phyloP scores from a whole-genome alignment of 192 early-diverging fungal species.

The Paraglomus brasilianum region DNA sequence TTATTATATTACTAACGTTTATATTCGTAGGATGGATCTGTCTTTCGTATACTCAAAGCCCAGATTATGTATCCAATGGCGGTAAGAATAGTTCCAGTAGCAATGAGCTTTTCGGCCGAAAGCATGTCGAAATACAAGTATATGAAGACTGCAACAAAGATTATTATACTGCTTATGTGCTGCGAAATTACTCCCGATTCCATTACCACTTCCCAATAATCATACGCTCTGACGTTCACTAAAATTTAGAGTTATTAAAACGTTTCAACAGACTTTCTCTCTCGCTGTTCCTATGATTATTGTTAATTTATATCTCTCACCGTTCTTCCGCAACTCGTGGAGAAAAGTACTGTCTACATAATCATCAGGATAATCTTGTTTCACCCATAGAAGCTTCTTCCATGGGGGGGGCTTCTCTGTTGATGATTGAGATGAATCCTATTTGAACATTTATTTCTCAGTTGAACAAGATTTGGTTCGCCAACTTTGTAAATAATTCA shows the following conservation, averaged over 20 bases:
- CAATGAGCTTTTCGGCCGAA: conserved; percentile 58
- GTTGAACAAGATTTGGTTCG: too few relatives aligned
- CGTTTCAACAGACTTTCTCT: neutral
- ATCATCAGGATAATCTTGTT: conserved; percentile 89
- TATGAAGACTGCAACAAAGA: conserved; percentile 90
- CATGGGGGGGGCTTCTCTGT: conserved; percentile 47
- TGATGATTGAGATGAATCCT: too few relatives aligned
- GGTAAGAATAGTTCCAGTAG: conserved; percentile 54
- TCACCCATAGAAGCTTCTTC: conserved; percentile 82
- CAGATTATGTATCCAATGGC: conserved; percentile 70
- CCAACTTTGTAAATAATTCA: too few relatives aligned
- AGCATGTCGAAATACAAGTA: conserved; percentile 60
- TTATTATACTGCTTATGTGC: conserved; percentile 80
- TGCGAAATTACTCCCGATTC: conserved; percentile 78
- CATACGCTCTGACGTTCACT: conserved; percentile 81
- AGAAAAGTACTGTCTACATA: conserved; percentile 89
- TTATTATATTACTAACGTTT: conserved; percentile 33
- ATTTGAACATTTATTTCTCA: too few relatives aligned
- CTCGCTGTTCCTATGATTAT: neutral
- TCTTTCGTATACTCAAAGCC: conserved; percentile 55
- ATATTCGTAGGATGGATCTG: conserved; percentile 46
- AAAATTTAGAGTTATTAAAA: conserved; percentile 15
- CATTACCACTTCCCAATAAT: conserved; percentile 77
- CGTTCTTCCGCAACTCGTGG: conserved; percentile 86
- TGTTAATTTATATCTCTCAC: conserved; percentile 35